phyloP scores from a whole-genome alignment of 2,329 filamentous ascomycete genomes.

The Scolecobasidium constrictum region DNA sequence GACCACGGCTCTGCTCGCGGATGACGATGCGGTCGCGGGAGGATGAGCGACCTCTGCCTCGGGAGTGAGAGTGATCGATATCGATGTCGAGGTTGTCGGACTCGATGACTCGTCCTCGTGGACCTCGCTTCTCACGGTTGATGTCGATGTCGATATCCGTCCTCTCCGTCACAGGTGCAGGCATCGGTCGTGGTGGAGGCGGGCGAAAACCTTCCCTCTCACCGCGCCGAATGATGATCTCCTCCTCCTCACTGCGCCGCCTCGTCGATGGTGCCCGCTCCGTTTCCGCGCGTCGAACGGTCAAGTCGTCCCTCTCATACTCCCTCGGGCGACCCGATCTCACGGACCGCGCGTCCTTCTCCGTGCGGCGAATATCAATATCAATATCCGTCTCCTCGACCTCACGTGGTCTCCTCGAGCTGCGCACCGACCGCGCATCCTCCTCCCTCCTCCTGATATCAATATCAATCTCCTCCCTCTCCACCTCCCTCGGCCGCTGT shows the following conservation, averaged over 20 bases:
- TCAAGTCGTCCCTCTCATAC: constrained; percentile 30
- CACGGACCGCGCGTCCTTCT: background rate
- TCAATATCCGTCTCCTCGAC: constrained; percentile 10
- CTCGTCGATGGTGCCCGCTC: constrained; percentile 16
- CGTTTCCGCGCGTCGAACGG: constrained; percentile 31
- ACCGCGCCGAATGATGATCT: constrained; percentile 36
- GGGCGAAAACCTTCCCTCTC: constrained; percentile 19
- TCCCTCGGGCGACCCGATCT: constrained; percentile 15
- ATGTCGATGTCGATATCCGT: constrained; percentile 7
- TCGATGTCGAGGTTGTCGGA: constrained; percentile 23
- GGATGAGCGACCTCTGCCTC: constrained; percentile 4
- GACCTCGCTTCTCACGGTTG: constrained; percentile 16
- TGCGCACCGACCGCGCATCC: background rate
- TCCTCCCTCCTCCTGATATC: constrained; percentile 7
- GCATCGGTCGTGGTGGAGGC: constrained; percentile 13
- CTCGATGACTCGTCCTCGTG: constrained; percentile 22
- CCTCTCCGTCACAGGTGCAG: background rate
- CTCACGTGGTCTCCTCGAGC: constrained; percentile 5
- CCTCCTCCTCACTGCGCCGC: constrained; percentile 31
- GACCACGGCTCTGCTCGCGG: constrained; percentile 13
- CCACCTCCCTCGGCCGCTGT: constrained; percentile 7
- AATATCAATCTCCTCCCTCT: constrained; percentile 11
- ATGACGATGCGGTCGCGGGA: constrained; percentile 15
- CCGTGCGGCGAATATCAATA: constrained; percentile 8
- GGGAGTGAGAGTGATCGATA: constrained; percentile 2